Percentiles rank a stretch among this genome's conserved stretches.
Evolutionary conservation across 768 basidiomycete genomes (phyloP).

Genomic region (Tricholoma hemisulphureum): DNA sequence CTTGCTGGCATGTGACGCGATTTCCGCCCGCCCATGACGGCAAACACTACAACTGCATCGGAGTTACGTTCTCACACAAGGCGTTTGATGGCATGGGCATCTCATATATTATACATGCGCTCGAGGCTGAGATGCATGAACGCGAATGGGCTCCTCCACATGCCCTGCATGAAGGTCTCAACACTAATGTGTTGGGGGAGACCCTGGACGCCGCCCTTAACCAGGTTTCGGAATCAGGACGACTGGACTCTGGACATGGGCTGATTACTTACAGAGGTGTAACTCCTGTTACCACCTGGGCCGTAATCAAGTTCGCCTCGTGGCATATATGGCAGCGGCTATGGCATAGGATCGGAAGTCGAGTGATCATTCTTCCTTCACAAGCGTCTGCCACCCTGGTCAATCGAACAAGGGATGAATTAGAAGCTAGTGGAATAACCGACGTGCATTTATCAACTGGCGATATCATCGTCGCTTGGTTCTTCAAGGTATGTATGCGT

Average conservation of each 20-base stretch:
- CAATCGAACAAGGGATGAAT: constrained; percentile 25
- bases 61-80: constrained; percentile 41
- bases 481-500: constrained; percentile 33
- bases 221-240: neutral
- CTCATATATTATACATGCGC: constrained; percentile 33
- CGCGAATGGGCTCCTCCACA: constrained; percentile 38
- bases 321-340: constrained; percentile 37
- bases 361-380: constrained; percentile 35
- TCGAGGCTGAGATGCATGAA: constrained; percentile 39
- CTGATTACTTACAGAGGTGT: constrained; percentile 20
- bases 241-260: neutral
- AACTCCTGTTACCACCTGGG: constrained; percentile 27
- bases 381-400: constrained; percentile 27
- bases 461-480: constrained; percentile 42
- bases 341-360: constrained; percentile 36
- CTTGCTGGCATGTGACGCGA: constrained; percentile 43
- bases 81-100: constrained; percentile 44
- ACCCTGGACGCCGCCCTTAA: constrained; percentile 20
- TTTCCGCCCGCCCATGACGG: constrained; percentile 31
- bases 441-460: constrained; percentile 31
- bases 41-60: constrained; percentile 36
- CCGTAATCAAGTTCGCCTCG: constrained; percentile 29
- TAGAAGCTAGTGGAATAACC: constrained; percentile 17
- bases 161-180: constrained; percentile 29
- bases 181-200: constrained; percentile 33